Base-by-base conservation (phyloP, 495 filamentous ascomycete genomes). In the Hypoxylon fragiforme region DNA sequence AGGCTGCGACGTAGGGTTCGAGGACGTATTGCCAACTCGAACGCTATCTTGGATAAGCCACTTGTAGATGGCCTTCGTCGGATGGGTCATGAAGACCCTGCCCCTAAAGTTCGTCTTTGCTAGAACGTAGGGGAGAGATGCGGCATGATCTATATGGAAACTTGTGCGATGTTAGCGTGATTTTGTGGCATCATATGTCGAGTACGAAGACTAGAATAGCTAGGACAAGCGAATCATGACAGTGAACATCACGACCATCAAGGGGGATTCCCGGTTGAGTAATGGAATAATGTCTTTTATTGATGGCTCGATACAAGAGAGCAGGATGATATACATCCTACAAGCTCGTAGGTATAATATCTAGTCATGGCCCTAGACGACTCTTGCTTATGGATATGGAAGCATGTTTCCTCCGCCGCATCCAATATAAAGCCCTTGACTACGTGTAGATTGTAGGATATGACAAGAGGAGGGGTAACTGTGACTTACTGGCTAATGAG, bases 61-160 rank as follows among this genome's bases (percentile, higher is more conserved):
- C 77, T 97, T 97, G 80, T 98, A 98, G 71, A 98, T 98, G 53
- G 94, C 94, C 72, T 97, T 97, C 18, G 94, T 98, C 3, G 94
- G 89, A 74, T 97, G 94, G 19, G 94, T 98, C 92, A 97, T 98
- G 75, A 97, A 97, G 50, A 97, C 91, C 20, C 92, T 84, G 45
- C 94, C 94, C 57, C 88, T 86, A 80, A 98, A 98, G 66, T 95
- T 96, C 38, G 94, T 97, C 73, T 98, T 97, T 51, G 92, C 87
- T 66, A 98, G 82, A 48, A 98, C 94, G 70, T 97, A 98, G 26
- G 94, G 94, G 19, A 98, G 79, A 13, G 92, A 94, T 15, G 92
- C 92, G 3, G 94, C 95, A 75, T 98, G 94, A 70, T 98, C 94
- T 62, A 97, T 80, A 63, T 98, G 94, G 72, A 97, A 98, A 86